A percentile compares a stretch with the other conserved stretches of the same genome.
These are phyloP conservation scores for Limnomonas spitsbergensis DNA, from an alignment of 139 green algal genomes.

Conservation along the genomic window DNA sequence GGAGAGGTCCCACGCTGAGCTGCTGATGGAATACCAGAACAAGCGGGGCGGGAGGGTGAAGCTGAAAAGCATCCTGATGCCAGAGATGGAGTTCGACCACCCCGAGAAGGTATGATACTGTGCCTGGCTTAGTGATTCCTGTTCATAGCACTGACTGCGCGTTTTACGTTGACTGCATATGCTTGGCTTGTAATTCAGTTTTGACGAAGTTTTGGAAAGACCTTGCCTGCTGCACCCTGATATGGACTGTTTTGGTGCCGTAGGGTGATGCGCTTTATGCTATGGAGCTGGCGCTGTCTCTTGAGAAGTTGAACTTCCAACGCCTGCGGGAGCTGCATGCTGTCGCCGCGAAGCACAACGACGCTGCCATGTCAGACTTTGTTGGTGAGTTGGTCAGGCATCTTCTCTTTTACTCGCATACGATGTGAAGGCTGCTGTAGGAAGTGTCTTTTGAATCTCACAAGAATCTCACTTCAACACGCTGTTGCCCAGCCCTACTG, in stretches of 20 bases:
- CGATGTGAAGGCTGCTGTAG: no score
- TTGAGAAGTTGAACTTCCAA: conserved; percentile 97
- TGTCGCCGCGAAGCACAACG: conserved; percentile 69
- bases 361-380: conserved; percentile 85
- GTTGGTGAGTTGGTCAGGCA: no score
- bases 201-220: no score
- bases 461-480: no score
- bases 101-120: conserved; percentile 56
- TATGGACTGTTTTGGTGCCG: neutral
- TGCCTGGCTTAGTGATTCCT: conserved; percentile 83
- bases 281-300: conserved; percentile 87
- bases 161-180: no score
- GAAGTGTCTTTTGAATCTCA: no score
- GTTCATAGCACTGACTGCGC: no score
- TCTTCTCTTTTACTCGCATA: no score
- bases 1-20: conserved; percentile 89
- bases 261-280: conserved; percentile 92
- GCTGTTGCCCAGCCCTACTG: no score
- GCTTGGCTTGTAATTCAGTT: no score
- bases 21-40: conserved; percentile 86
- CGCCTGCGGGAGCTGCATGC: conserved; percentile 75
- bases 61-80: conserved; percentile 77
- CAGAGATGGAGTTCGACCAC: conserved; percentile 74
- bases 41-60: conserved; percentile 83
- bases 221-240: no score